A percentile compares a stretch with the other conserved stretches of the same genome.
phyloP scores from a whole-genome alignment of 148 eudicot species.

The Bassia scoparia region DNA sequence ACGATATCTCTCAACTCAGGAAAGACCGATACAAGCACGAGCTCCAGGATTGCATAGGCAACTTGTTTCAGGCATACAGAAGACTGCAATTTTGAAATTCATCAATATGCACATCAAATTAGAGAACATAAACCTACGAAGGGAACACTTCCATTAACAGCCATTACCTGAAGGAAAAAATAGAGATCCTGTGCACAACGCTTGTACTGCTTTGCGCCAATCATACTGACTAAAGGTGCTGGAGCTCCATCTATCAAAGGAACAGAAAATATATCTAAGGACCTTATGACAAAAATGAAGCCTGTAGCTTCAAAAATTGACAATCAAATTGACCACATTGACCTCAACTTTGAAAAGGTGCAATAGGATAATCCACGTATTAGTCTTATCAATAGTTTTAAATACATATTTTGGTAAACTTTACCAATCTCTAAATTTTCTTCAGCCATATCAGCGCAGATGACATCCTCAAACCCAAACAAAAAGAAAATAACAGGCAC shows the following conservation, averaged over 20 bases:
- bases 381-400: not conserved
- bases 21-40: conserved; percentile 67
- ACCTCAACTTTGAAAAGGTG: not conserved
- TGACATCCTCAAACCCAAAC: not conserved
- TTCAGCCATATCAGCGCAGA: not conserved
- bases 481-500: not conserved
- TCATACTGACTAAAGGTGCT: conserved; percentile 77
- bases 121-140: not conserved
- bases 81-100: conserved; percentile 52
- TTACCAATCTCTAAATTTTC: not conserved
- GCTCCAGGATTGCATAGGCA: conserved; percentile 70
- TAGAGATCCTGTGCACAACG: conserved; percentile 82
- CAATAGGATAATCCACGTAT: not conserved
- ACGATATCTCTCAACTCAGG: conserved; percentile 77
- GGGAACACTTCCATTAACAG: not conserved
- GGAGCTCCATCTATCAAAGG: conserved; percentile 78
- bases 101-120: not conserved
- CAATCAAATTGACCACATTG: not conserved
- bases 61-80: conserved; percentile 84
- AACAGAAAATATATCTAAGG: not conserved
- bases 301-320: not conserved
- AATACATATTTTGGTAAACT: not conserved
- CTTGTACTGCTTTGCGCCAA: conserved; percentile 85
- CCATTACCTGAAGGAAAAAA: conserved; percentile 79
- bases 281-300: not conserved